phyloP scores from a whole-genome alignment of 1,139 yeast species.

The Magnusiomyces tetraspermus region DNA sequence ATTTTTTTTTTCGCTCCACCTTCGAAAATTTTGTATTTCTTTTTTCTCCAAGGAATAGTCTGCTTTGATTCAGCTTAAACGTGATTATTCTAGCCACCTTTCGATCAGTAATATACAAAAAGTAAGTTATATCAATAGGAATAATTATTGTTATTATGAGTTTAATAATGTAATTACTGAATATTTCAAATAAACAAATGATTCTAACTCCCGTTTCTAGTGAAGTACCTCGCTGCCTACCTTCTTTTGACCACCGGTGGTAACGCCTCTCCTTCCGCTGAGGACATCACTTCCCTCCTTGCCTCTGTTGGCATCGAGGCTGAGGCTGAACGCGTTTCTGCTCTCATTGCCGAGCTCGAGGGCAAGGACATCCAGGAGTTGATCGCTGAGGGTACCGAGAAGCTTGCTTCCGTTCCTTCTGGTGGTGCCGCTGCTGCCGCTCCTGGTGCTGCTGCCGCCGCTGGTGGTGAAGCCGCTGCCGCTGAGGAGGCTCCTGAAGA shows the following conservation, averaged over 20 bases:
- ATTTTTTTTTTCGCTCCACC: conserved; percentile 1
- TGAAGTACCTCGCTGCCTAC: conserved; percentile 44
- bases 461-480: conserved; percentile 61
- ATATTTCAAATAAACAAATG: conserved; percentile 3
- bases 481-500: conserved; percentile 60
- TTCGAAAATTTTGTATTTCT: conserved; percentile 10
- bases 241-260: conserved; percentile 41
- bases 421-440: conserved; percentile 90
- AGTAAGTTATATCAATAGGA: background rate
- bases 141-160: background rate
- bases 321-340: conserved; percentile 78
- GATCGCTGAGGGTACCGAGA: conserved; percentile 90
- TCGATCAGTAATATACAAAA: conserved; percentile 4
- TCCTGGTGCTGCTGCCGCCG: conserved; percentile 58
- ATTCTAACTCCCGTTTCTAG: conserved; percentile 15
- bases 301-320: conserved; percentile 94
- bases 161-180: background rate
- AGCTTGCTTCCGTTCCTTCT: conserved; percentile 94
- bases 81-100: conserved; percentile 42
- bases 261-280: conserved; percentile 72
- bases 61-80: conserved; percentile 45
- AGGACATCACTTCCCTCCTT: conserved; percentile 80
- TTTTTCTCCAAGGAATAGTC: conserved; percentile 45
- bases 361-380: conserved; percentile 90
- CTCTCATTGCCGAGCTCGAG: conserved; percentile 82